A percentile compares a stretch with the other conserved stretches of the same genome.
Conservation (phyloP, 495 filamentous ascomycete genomes). For the Amphirosellinia nigrospora region DNA sequence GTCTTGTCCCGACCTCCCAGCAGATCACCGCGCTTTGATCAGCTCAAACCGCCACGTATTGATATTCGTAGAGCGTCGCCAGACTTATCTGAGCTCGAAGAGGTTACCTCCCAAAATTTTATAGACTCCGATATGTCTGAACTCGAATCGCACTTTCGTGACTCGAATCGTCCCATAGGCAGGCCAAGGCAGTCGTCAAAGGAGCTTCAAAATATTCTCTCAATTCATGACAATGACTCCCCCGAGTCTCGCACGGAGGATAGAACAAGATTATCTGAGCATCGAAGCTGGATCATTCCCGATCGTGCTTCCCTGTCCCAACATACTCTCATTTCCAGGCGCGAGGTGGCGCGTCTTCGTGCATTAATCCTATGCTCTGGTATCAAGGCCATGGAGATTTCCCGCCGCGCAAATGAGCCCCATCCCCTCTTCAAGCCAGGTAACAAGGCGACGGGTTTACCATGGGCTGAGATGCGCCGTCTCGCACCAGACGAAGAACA, state of each 20-base stretch:
- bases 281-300: slow-evolving; percentile 74
- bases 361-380: slow-evolving; percentile 81
- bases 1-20: slow-evolving; percentile 39
- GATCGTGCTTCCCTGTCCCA: slow-evolving; percentile 56
- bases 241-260: slow-evolving; percentile 6
- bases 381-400: slow-evolving; percentile 82
- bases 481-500: slow-evolving; percentile 42
- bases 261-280: slow-evolving; percentile 48
- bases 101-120: slow-evolving; percentile 26
- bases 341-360: slow-evolving; percentile 75
- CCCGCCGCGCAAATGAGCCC: slow-evolving; percentile 63
- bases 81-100: slow-evolving; percentile 42
- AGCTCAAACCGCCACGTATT: slow-evolving; percentile 67
- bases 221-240: slow-evolving; percentile 21
- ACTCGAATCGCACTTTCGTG: slow-evolving; percentile 38
- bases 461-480: slow-evolving; percentile 44
- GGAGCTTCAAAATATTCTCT: slow-evolving; percentile 37
- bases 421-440: slow-evolving; percentile 32
- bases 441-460: slow-evolving; percentile 25
- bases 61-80: slow-evolving; percentile 62
- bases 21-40: slow-evolving; percentile 57
- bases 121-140: slow-evolving; percentile 46
- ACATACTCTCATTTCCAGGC: slow-evolving; percentile 55
- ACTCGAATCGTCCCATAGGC: background rate
- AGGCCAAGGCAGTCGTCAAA: slow-evolving; percentile 25